These are phyloP conservation scores for Cryptococcus sp. DNA, from an alignment of 1,284 basidiomycete species.

Conservation along the genomic window DNA sequence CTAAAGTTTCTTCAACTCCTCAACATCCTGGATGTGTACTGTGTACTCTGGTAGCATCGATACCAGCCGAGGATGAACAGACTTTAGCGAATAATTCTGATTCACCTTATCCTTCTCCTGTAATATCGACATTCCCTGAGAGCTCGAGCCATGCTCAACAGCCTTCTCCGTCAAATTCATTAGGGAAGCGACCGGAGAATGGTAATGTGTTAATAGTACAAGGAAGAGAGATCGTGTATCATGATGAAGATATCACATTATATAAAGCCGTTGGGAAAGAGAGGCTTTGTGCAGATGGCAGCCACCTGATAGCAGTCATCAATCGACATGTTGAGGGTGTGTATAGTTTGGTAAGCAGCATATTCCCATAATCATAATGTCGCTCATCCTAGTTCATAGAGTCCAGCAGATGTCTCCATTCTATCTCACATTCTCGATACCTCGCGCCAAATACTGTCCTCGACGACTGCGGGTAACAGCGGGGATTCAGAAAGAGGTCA, in stretches of 20 bases:
- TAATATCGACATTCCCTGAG: too few relatives aligned
- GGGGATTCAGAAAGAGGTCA: conserved; percentile 14
- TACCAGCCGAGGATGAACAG: neutral
- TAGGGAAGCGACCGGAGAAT: too few relatives aligned
- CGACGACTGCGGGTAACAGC: neutral
- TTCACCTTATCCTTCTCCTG: neutral
- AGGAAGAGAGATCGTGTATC: conserved; percentile 32
- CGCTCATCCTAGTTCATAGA: conserved; percentile 13
- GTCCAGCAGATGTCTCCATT: conserved; percentile 39
- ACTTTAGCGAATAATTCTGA: neutral
- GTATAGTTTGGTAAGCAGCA: conserved; percentile 39
- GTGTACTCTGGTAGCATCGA: neutral
- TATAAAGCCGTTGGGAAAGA: conserved; percentile 37
- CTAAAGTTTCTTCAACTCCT: neutral
- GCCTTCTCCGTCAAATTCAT: too few relatives aligned
- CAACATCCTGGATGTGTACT: neutral
- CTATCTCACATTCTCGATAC: conserved; percentile 36
- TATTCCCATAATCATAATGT: neutral
- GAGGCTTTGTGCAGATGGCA: conserved; percentile 29
- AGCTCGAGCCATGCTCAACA: too few relatives aligned
- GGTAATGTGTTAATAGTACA: conserved; percentile 7
- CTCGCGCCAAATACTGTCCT: conserved; percentile 18
- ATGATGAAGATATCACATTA: conserved; percentile 35
- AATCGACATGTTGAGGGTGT: conserved; percentile 41
- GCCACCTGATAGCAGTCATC: conserved; percentile 39